Conservation (phyloP, 129 eudicot species). For the Lonicera japonica region DNA sequence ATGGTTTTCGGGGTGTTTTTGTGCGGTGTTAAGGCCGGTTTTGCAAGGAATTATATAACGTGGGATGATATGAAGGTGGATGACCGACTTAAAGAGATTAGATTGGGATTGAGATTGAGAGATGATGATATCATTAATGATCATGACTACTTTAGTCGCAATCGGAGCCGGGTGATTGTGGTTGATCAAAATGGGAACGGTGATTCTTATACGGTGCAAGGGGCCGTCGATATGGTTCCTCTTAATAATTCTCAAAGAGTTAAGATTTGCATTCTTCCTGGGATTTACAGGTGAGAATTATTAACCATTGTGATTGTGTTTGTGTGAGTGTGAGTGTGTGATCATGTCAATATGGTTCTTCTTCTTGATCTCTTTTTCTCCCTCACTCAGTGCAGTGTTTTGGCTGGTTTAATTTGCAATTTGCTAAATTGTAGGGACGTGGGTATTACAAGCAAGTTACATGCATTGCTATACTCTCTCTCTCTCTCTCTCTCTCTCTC, state of each 20-base stretch:
- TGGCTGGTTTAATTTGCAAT: too few species aligned
- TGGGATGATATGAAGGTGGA: slow-evolving; percentile 57
- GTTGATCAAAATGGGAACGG: slow-evolving; percentile 69
- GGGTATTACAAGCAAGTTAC: slow-evolving; percentile 14
- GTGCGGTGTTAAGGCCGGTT: slow-evolving; percentile 7
- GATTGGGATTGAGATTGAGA: slow-evolving; percentile 7
- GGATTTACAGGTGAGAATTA: slow-evolving; percentile 59
- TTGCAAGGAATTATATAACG: slow-evolving; percentile 28
- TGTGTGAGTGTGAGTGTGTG: too few species aligned
- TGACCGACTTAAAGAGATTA: background rate
- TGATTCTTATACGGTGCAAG: slow-evolving; percentile 58
- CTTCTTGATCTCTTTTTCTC: too few species aligned
- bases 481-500: background rate
- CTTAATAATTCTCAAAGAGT: slow-evolving; percentile 42
- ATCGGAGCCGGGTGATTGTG: slow-evolving; percentile 36
- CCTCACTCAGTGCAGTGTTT: too few species aligned
- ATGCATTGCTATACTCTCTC: background rate
- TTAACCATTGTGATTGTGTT: too few species aligned
- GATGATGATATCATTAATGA: background rate
- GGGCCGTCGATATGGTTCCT: slow-evolving; percentile 81
- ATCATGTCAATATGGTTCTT: too few species aligned
- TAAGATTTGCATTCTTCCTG: slow-evolving; percentile 75
- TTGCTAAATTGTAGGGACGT: slow-evolving; percentile 17
- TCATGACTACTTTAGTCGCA: background rate
- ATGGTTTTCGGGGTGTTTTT: slow-evolving; percentile 3